phyloP scores from a whole-genome alignment of 2,329 filamentous ascomycete genomes.

The Fusarium sp. region DNA sequence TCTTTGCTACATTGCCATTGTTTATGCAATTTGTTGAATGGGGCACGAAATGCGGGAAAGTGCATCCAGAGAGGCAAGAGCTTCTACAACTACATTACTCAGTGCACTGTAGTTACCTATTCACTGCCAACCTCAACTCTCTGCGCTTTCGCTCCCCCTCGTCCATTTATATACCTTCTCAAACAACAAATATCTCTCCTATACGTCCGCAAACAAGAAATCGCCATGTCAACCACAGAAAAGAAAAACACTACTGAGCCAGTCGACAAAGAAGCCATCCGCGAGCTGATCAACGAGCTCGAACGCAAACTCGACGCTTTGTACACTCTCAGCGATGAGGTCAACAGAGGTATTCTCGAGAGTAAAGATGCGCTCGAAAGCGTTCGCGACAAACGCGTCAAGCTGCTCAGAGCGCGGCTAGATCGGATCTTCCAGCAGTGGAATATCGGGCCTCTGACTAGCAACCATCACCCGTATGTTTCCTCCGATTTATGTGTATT shows the following conservation, averaged over 20 bases:
- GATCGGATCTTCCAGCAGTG: neutral
- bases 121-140: neutral
- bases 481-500: neutral
- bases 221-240: conserved; percentile 3
- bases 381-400: neutral
- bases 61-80: neutral
- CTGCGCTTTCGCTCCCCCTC: neutral
- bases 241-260: neutral
- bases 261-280: neutral
- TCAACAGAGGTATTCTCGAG: neutral
- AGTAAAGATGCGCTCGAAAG: neutral
- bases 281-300: neutral
- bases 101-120: neutral
- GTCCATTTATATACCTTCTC: too few species aligned
- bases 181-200: neutral
- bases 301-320: conserved; percentile 2
- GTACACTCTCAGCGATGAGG: neutral
- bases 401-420: neutral
- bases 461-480: conserved; percentile 2
- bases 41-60: neutral
- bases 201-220: neutral
- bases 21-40: neutral
- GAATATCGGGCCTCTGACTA: neutral
- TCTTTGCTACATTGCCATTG: neutral
- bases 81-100: neutral